Conservation (phyloP, 768 basidiomycete genomes). For the Macrolepiota albuminosa region DNA sequence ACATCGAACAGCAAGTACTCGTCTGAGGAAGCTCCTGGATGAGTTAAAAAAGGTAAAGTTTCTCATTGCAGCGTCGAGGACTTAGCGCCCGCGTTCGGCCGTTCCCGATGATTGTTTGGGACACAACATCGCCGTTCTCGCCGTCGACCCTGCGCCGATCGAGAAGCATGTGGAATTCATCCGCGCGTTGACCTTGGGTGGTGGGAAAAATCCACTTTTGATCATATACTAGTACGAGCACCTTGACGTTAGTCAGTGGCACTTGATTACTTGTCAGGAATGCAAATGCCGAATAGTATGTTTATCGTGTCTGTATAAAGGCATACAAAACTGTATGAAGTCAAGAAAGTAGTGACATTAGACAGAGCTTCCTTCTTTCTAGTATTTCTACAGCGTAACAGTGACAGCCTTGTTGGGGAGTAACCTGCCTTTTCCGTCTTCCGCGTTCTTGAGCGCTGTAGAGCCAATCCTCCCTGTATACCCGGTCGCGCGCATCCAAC, state of each 20-base stretch:
- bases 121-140: neutral
- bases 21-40: neutral
- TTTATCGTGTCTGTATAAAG: neutral
- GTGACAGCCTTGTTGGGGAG: constrained; percentile 19
- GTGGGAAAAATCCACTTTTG: too few species aligned
- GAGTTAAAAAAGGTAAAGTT: neutral
- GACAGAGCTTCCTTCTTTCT: neutral
- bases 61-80: neutral
- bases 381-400: constrained; percentile 1
- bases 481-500: constrained; percentile 33
- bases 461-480: constrained; percentile 24
- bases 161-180: neutral
- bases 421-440: constrained; percentile 25
- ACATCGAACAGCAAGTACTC: neutral
- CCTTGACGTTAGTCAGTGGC: neutral
- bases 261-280: neutral
- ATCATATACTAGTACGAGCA: neutral
- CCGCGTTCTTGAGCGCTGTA: constrained; percentile 25
- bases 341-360: neutral
- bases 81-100: too few species aligned
- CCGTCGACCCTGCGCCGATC: neutral
- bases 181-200: too few species aligned
- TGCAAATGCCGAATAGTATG: neutral
- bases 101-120: too few species aligned
- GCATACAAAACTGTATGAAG: neutral